A percentile compares a stretch with the other conserved stretches of the same genome.
phyloP scores from a whole-genome alignment of 1,139 yeast species.

The Nakaseomyces kungkrabaensis region DNA sequence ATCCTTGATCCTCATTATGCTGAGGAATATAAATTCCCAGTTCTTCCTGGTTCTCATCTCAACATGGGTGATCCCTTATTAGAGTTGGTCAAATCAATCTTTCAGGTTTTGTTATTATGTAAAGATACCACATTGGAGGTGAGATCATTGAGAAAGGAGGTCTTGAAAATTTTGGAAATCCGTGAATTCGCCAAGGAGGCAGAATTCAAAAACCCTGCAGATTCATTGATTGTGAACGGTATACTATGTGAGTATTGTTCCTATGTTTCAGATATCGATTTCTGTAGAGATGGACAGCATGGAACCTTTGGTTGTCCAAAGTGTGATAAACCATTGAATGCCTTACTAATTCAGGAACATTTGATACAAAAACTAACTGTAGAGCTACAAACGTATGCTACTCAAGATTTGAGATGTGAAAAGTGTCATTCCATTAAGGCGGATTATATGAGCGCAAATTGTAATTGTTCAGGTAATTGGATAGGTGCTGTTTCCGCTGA shows the following conservation, averaged over 20 bases:
- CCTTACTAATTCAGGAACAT: conserved; percentile 66
- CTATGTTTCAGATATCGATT: conserved; percentile 63
- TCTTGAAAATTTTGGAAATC: conserved; percentile 63
- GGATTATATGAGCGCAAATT: conserved; percentile 62
- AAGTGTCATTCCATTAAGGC: conserved; percentile 65
- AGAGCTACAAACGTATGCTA: conserved; percentile 48
- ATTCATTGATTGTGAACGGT: conserved; percentile 55
- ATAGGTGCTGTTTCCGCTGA: conserved; percentile 42
- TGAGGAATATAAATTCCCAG: conserved; percentile 62
- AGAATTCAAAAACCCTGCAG: conserved; percentile 65
- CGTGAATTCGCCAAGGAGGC: conserved; percentile 79
- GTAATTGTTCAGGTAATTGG: conserved; percentile 89
- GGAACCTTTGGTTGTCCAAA: conserved; percentile 53
- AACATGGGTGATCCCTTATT: conserved; percentile 60
- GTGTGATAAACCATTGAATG: conserved; percentile 58
- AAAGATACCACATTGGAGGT: conserved; percentile 59
- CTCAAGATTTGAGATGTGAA: conserved; percentile 73
- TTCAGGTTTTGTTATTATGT: conserved; percentile 66
- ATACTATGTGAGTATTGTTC: conserved; percentile 76
- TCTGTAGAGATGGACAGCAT: conserved; percentile 54
- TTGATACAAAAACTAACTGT: conserved; percentile 56
- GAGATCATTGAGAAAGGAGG: conserved; percentile 62
- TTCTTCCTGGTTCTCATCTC: conserved; percentile 59
- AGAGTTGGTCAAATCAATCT: conserved; percentile 65
- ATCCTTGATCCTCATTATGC: conserved; percentile 56